Evolutionary conservation across 148 eudicot species (phyloP).

Genomic region (Selenicereus undatus): DNA sequence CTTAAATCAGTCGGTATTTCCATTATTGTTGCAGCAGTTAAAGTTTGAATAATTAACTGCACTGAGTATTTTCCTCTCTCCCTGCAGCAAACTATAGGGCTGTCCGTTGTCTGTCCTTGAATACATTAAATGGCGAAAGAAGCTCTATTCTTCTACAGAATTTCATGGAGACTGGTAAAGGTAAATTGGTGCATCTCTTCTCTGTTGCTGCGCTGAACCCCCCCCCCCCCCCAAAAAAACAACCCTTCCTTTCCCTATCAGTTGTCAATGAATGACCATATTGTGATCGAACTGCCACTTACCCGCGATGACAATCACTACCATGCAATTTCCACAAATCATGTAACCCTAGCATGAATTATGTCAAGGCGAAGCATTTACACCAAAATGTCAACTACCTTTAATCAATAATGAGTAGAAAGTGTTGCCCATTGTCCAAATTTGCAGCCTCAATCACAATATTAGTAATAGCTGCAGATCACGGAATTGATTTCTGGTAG

Average conservation of each 20-base stretch:
- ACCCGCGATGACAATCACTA: not conserved
- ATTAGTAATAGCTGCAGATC: no score
- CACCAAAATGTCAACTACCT: no score
- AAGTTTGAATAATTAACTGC: not conserved
- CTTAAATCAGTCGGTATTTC: not conserved
- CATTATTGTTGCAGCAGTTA: conserved; percentile 4
- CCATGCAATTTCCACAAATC: not conserved
- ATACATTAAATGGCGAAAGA: conserved; percentile 77
- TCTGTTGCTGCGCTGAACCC: not conserved
- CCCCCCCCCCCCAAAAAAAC: not conserved
- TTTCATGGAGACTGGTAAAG: conserved; percentile 82
- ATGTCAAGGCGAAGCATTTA: no score
- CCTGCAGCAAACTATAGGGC: conserved; percentile 92
- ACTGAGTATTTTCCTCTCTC: conserved; percentile 6
- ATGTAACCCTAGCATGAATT: no score
- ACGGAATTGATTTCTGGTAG: no score
- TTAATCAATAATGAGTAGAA: no score
- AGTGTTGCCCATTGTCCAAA: no score
- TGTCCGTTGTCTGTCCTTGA: conserved; percentile 74
- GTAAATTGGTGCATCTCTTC: conserved; percentile 31
- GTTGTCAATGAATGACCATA: not conserved
- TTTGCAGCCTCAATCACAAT: no score
- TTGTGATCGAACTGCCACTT: not conserved
- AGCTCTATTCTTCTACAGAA: conserved; percentile 71
- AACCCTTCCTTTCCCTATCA: not conserved